A percentile compares a stretch with the other conserved stretches of the same genome.
Conservation (phyloP, 306 rosid species). For the Quercus glauca region DNA sequence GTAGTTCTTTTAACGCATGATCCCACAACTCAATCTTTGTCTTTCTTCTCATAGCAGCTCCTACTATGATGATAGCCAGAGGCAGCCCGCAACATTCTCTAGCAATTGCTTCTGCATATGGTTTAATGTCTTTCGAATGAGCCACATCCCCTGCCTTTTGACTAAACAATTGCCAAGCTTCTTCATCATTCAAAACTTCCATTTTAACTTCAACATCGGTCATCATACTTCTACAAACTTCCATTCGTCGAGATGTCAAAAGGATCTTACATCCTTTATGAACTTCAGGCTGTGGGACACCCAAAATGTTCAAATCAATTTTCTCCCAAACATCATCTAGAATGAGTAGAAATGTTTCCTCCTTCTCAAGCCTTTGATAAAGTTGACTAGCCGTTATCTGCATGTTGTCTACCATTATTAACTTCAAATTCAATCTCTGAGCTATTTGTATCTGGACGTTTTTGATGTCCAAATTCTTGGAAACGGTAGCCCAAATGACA, state of each 20-base stretch:
- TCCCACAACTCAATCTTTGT: constrained; percentile 11
- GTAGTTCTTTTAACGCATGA: constrained; percentile 19
- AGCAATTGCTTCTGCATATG: constrained; percentile 4
- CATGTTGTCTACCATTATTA: constrained; percentile 3
- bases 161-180: constrained; percentile 24
- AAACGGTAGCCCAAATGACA: constrained; percentile 25
- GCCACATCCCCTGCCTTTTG: constrained; percentile 14
- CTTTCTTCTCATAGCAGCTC: constrained; percentile 29
- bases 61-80: constrained; percentile 18
- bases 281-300: neutral
- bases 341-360: neutral
- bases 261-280: neutral
- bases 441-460: constrained; percentile 21
- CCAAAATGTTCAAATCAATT: neutral
- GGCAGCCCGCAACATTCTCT: constrained; percentile 24
- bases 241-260: neutral
- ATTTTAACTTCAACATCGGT: constrained; percentile 15
- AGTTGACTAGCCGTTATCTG: constrained; percentile 7
- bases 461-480: constrained; percentile 16
- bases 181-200: neutral
- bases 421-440: constrained; percentile 5
- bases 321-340: neutral
- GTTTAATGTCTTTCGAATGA: neutral
- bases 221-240: constrained; percentile 22
- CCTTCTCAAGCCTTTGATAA: constrained; percentile 7